Evolutionary conservation across 345 rosid genomes (phyloP).

Genomic region (Citrus trifoliata): DNA sequence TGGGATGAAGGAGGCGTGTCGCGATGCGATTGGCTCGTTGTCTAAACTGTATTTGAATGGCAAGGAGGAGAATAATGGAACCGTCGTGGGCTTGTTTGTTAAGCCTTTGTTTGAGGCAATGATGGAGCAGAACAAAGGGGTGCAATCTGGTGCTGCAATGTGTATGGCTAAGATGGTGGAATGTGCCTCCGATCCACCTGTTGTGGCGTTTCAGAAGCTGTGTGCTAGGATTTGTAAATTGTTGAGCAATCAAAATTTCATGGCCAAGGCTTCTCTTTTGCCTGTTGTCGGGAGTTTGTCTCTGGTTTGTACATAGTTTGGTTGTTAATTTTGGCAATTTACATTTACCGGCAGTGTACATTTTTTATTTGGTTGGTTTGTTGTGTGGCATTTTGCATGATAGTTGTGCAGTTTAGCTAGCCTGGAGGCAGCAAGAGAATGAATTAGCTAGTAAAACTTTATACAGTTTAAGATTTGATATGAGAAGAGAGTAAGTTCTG

Average conservation of each 20-base stretch:
- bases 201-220: slow-evolving; percentile 70
- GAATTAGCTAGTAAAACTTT: neutral
- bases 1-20: slow-evolving; percentile 87
- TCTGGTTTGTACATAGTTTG: slow-evolving; percentile 52
- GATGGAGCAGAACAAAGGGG: slow-evolving; percentile 94
- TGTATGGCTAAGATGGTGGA: slow-evolving; percentile 96
- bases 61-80: slow-evolving; percentile 32
- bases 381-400: neutral
- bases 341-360: neutral
- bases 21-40: slow-evolving; percentile 76
- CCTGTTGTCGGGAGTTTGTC: slow-evolving; percentile 76
- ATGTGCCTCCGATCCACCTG: slow-evolving; percentile 56
- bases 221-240: slow-evolving; percentile 91
- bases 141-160: slow-evolving; percentile 83
- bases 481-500: neutral
- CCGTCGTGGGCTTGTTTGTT: slow-evolving; percentile 65
- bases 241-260: slow-evolving; percentile 71
- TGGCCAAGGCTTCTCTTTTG: slow-evolving; percentile 79
- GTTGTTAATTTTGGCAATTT: slow-evolving; percentile 3
- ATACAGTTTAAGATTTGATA: neutral
- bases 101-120: slow-evolving; percentile 93
- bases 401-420: neutral
- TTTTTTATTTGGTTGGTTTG: neutral
- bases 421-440: neutral
- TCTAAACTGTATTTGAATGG: slow-evolving; percentile 70